phyloP scores from a whole-genome alignment of 2,329 filamentous ascomycete genomes.

The Calonectria ilicicola region DNA sequence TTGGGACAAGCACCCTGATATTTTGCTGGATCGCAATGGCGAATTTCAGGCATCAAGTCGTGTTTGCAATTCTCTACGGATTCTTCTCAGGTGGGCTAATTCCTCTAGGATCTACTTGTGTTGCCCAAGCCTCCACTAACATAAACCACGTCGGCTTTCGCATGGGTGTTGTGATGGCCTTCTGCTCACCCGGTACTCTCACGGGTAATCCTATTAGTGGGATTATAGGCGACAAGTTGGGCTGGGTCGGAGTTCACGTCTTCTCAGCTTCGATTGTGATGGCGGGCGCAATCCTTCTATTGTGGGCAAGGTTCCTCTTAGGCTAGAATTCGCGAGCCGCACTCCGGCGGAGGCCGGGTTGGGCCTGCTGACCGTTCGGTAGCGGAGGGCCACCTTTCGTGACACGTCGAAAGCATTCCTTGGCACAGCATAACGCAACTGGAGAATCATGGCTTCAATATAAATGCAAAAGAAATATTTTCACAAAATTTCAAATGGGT shows the following conservation, averaged over 20 bases:
- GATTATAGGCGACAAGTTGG: not conserved
- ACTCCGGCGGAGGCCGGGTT: slow-evolving; percentile 20
- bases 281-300: not conserved
- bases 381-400: not conserved
- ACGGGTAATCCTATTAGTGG: slow-evolving; percentile 40
- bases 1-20: slow-evolving; percentile 42
- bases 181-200: slow-evolving; percentile 42
- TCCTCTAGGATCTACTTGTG: slow-evolving; percentile 47
- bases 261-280: slow-evolving; percentile 3
- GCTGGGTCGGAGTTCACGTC: not conserved
- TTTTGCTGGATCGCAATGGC: slow-evolving; percentile 46
- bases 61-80: slow-evolving; percentile 44
- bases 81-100: slow-evolving; percentile 49
- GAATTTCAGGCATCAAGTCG: slow-evolving; percentile 28
- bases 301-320: not conserved
- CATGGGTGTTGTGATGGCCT: slow-evolving; percentile 48
- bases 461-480: not conserved
- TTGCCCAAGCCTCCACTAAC: slow-evolving; percentile 46
- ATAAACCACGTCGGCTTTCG: slow-evolving; percentile 45
- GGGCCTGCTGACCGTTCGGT: not conserved
- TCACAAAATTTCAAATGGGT: slow-evolving; percentile 10
- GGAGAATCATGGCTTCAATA: not conserved
- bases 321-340: not conserved
- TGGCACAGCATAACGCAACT: too few species aligned
- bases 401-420: not conserved